Evolutionary conservation across 495 filamentous ascomycete species (phyloP), one percentile per base, ranked within the genome.

Genomic region (Annulohypoxylon maeteangense): DNA sequence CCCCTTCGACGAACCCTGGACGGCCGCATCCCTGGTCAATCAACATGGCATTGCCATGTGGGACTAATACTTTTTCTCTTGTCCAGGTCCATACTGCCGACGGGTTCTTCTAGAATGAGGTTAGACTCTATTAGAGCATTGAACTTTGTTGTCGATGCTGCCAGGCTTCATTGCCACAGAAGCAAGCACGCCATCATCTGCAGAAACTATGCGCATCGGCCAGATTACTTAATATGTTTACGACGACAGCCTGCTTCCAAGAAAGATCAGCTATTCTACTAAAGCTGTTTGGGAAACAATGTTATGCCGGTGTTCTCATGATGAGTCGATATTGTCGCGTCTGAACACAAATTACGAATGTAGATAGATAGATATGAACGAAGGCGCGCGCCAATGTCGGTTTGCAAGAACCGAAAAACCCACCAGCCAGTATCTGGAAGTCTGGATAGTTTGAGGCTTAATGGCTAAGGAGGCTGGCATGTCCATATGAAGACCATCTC

Each of bases 1-100:
- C 68, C 69, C 50, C 74, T 64, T 78, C 60, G 34, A 68, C 60
- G 29, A 36, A 36, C 79, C 79, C 75, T 55, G 42, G 65, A 63
- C 53, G 27, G 38, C 36, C 32, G 20, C 42, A 53, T 16, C 68
- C 63, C 58, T 67, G 64, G 45, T 36, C 54, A 11, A 29, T 22
- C 54, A 20, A 29, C 55, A 68, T 50, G 47, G 45, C 60, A 47
- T 38, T 62, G 38, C 47, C 38, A 66, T 44, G 68, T 65, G 55
- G 56, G n/a, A 57, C 27, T 61, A n/a, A n/a, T n/a, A n/a, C n/a
- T 16, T 36, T 27, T 40, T 36, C 36, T 38, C 32, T 47, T 14
- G 34, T 14, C 31, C 42, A 65, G 34, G 51, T 32, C 45, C 40
- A 38, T 23, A 57, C 42, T 22, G n/a, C 45, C 53, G 5, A 64